Conservation (phyloP, 306 rosid species). For the Aeschynomene evenia region DNA sequence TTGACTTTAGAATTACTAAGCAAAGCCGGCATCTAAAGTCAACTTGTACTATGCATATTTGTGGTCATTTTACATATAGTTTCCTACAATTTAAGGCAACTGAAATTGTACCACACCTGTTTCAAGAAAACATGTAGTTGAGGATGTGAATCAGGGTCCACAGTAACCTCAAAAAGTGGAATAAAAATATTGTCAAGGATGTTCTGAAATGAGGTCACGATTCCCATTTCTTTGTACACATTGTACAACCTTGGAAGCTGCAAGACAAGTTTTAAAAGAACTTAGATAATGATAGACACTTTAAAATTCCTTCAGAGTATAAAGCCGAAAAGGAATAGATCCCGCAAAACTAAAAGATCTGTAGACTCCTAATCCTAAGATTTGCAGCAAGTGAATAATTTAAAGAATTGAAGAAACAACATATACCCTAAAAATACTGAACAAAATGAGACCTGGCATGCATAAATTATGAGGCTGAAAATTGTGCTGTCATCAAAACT, state of each 20-base stretch:
- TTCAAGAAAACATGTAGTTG: slow-evolving; percentile 82
- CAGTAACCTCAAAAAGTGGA: slow-evolving; percentile 79
- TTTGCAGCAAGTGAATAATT: not conserved
- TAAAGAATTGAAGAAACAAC: not conserved
- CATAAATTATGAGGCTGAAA: not conserved
- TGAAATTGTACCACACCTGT: slow-evolving; percentile 46
- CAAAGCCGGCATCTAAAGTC: not conserved
- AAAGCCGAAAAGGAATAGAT: not conserved
- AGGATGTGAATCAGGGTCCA: slow-evolving; percentile 84
- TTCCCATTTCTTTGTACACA: slow-evolving; percentile 84
- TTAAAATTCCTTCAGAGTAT: not conserved
- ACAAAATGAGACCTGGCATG: not conserved
- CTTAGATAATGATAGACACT: not conserved
- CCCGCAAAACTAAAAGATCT: not conserved
- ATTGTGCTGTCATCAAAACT: not conserved
- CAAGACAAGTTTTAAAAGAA: slow-evolving; percentile 24
- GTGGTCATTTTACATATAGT: not conserved
- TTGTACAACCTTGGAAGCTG: slow-evolving; percentile 84
- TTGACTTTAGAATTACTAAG: not conserved
- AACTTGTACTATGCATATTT: slow-evolving; percentile 5
- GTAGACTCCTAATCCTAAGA: not conserved
- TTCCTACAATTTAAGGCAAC: not conserved
- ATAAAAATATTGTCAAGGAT: slow-evolving; percentile 78
- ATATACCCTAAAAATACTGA: not conserved
- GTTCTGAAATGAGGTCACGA: slow-evolving; percentile 81